Conservation (phyloP, 179 eudicot genomes). For the Heliamphora ciliata region DNA sequence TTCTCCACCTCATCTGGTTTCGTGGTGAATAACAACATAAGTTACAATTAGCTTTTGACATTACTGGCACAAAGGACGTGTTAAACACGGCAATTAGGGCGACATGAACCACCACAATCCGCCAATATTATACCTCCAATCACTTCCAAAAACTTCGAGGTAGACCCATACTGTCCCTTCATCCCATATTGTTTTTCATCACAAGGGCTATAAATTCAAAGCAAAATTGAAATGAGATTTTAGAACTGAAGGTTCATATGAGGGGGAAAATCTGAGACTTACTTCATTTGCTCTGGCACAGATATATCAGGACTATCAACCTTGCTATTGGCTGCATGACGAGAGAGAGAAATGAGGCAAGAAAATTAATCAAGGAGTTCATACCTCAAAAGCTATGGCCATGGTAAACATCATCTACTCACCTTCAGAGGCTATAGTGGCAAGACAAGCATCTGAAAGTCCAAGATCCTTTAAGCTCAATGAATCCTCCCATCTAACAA, state of each 20-base stretch:
- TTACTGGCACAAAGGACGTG: not conserved
- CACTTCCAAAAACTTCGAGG: slow-evolving; percentile 15
- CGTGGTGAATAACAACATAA: slow-evolving; percentile 9
- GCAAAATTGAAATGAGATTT: slow-evolving; percentile 7
- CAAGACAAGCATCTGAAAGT: slow-evolving; percentile 71
- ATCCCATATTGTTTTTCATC: slow-evolving; percentile 7
- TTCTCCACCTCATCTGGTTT: slow-evolving; percentile 30
- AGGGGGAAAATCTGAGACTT: slow-evolving; percentile 19
- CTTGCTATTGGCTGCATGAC: slow-evolving; percentile 21
- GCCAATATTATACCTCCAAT: slow-evolving; percentile 16
- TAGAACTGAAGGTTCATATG: not conserved
- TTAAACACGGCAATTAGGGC: not conserved
- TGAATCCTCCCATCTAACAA: slow-evolving; percentile 62
- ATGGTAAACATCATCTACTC: slow-evolving; percentile 20
- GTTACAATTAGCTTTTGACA: not conserved
- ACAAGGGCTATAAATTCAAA: slow-evolving; percentile 1
- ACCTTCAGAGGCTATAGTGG: slow-evolving; percentile 84
- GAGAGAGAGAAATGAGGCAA: not conserved
- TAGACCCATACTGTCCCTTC: slow-evolving; percentile 11
- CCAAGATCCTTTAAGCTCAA: slow-evolving; percentile 66
- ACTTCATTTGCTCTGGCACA: slow-evolving; percentile 12
- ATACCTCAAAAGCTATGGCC: not conserved
- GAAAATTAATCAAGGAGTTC: not conserved
- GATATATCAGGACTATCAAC: slow-evolving; percentile 14
- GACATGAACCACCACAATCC: not conserved